phyloP scores from a whole-genome alignment of 1,284 basidiomycete species.

The Cryptococcus hybrid region DNA sequence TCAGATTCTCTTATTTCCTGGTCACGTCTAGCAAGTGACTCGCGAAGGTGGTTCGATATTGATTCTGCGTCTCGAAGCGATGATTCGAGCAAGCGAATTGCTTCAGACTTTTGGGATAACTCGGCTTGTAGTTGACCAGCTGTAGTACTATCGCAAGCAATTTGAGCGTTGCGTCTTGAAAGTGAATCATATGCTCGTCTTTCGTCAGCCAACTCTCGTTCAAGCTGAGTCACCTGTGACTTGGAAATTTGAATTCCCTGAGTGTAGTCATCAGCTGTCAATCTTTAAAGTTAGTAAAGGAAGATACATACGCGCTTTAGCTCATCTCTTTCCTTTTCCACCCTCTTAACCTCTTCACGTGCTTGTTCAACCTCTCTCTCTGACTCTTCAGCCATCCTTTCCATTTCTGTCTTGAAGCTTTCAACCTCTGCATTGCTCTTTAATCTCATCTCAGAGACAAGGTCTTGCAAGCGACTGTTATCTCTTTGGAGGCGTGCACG shows the following conservation, averaged over 20 bases:
- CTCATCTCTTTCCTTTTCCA: conserved; percentile 11
- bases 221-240: conserved; percentile 13
- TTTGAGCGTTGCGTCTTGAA: conserved; percentile 7
- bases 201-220: conserved; percentile 16
- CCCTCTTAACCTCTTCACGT: conserved; percentile 5
- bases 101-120: conserved; percentile 19
- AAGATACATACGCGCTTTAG: conserved; percentile 10
- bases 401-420: conserved; percentile 22
- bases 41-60: conserved; percentile 13
- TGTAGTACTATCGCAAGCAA: background rate
- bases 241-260: conserved; percentile 13
- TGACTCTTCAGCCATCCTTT: conserved; percentile 13
- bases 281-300: background rate
- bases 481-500: conserved; percentile 30
- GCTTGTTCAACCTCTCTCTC: conserved; percentile 13
- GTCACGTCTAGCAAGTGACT: conserved; percentile 11
- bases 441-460: conserved; percentile 22
- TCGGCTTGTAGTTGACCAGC: conserved; percentile 15
- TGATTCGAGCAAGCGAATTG: conserved; percentile 11
- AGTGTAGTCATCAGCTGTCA: background rate
- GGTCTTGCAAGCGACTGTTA: conserved; percentile 26
- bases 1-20: conserved; percentile 20
- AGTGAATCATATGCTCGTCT: conserved; percentile 15
- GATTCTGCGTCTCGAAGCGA: conserved; percentile 13
- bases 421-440: conserved; percentile 18